phyloP scores from a whole-genome alignment of 805 yeast genomes.

The Wickerhamomyces canadensis region DNA sequence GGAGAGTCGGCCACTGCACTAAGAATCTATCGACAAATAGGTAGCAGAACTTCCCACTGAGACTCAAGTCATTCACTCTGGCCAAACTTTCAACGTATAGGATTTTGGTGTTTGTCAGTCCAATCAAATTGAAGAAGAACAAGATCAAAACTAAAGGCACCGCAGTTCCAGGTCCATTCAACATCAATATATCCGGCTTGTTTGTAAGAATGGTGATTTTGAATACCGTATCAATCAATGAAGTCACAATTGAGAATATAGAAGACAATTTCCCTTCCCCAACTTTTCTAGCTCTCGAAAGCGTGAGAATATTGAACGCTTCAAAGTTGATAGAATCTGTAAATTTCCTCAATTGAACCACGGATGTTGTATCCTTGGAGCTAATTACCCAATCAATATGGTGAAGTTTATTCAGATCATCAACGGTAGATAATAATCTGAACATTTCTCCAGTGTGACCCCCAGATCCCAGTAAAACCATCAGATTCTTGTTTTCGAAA shows the following conservation, averaged over 20 bases:
- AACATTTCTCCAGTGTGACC: constrained; percentile 97
- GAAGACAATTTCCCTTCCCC: constrained; percentile 49
- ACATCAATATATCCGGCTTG: constrained; percentile 39
- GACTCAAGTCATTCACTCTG: constrained; percentile 66
- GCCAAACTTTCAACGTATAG: constrained; percentile 86
- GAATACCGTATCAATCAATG: constrained; percentile 7
- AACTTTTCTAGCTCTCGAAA: constrained; percentile 57
- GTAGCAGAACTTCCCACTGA: constrained; percentile 67
- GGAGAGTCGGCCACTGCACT: constrained; percentile 83
- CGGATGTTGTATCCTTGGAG: constrained; percentile 47
- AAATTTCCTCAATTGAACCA: constrained; percentile 23
- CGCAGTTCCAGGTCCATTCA: constrained; percentile 82
- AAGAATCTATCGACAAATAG: constrained; percentile 72
- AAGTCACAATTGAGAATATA: constrained; percentile 33
- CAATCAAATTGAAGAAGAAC: constrained; percentile 44
- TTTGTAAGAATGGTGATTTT: constrained; percentile 5
- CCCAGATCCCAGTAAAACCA: constrained; percentile 77
- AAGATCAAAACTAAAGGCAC: constrained; percentile 61
- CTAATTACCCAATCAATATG: constrained; percentile 34
- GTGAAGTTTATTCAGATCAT: constrained; percentile 6
- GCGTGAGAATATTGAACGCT: constrained; percentile 18
- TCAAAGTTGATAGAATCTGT: constrained; percentile 12
- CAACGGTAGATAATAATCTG: constrained; percentile 44
- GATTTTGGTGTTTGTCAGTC: constrained; percentile 46
- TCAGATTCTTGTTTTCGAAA: constrained; percentile 11